Conservation (phyloP, 371 early-diverging fungal species). For the Umbelopsis sp. region DNA sequence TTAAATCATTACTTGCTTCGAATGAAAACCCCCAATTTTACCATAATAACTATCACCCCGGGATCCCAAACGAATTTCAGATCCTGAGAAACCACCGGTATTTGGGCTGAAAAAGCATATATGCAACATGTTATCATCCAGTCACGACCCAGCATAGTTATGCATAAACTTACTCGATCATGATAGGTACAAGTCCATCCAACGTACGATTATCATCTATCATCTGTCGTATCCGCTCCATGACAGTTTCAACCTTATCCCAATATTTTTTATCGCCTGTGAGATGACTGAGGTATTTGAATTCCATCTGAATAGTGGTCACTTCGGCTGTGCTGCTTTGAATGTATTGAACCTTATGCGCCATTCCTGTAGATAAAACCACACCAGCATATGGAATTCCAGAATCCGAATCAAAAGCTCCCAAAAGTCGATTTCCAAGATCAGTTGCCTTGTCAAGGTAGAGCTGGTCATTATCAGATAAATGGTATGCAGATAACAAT, state of each 20-base stretch:
- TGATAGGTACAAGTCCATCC: constrained; percentile 83
- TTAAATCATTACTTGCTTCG: not conserved
- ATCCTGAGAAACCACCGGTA: constrained; percentile 50
- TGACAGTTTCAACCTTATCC: constrained; percentile 70
- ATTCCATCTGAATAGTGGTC: constrained; percentile 88
- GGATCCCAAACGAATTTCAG: constrained; percentile 74
- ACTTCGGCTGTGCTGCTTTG: constrained; percentile 82
- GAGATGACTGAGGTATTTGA: constrained; percentile 80
- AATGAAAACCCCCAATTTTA: constrained; percentile 26
- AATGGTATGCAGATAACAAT: constrained; percentile 79
- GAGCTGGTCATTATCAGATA: constrained; percentile 64
- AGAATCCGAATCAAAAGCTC: constrained; percentile 74
- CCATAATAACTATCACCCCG: constrained; percentile 92
- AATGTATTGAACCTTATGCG: constrained; percentile 34
- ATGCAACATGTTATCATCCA: not conserved
- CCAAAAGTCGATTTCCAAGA: constrained; percentile 77
- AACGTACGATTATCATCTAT: constrained; percentile 33
- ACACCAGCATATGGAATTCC: constrained; percentile 82
- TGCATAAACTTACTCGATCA: constrained; percentile 50
- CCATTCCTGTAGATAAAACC: constrained; percentile 52
- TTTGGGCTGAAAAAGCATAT: constrained; percentile 31
- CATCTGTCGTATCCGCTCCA: constrained; percentile 57
- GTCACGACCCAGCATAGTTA: not conserved
- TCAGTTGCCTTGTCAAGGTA: constrained; percentile 78
- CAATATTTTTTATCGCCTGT: constrained; percentile 76